A percentile compares a stretch with the other conserved stretches of the same genome.
These are phyloP conservation scores for Penicillium frequentans DNA, from an alignment of 2,329 filamentous ascomycete species.

Conservation along the genomic window DNA sequence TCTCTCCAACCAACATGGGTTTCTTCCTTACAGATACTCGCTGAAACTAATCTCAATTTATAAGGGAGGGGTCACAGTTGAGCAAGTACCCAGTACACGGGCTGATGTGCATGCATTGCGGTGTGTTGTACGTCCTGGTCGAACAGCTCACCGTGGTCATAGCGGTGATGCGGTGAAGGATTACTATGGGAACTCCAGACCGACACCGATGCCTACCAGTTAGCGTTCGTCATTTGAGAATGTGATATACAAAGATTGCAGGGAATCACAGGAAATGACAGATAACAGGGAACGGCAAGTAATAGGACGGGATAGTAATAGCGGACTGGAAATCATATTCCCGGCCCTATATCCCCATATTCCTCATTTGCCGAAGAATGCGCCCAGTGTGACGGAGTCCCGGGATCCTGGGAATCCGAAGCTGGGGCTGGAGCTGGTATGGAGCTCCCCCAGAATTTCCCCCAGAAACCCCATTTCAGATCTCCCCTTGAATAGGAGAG, in stretches of 20 bases:
- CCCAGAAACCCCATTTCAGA: conserved; percentile 5
- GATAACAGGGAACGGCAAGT: neutral
- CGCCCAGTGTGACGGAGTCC: conserved; percentile 1
- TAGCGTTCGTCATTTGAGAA: neutral
- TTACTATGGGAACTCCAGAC: neutral
- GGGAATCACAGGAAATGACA: neutral
- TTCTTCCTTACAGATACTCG: too few species aligned
- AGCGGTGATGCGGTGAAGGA: neutral
- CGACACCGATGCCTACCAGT: neutral
- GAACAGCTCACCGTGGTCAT: conserved; percentile 1
- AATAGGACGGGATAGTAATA: neutral
- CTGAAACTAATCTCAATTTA: neutral
- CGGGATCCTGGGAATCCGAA: conserved; percentile 10
- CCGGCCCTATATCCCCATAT: neutral
- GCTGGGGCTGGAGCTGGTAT: neutral
- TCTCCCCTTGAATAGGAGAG: neutral
- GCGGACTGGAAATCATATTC: neutral
- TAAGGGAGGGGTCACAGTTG: neutral
- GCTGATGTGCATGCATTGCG: neutral
- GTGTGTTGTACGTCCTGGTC: neutral
- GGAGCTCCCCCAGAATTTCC: neutral
- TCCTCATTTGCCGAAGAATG: neutral
- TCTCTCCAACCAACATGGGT: neutral
- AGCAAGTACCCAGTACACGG: neutral
- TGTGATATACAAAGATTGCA: neutral